Evolutionary conservation across 1,139 yeast species (phyloP).

Genomic region (Pichia sp.): DNA sequence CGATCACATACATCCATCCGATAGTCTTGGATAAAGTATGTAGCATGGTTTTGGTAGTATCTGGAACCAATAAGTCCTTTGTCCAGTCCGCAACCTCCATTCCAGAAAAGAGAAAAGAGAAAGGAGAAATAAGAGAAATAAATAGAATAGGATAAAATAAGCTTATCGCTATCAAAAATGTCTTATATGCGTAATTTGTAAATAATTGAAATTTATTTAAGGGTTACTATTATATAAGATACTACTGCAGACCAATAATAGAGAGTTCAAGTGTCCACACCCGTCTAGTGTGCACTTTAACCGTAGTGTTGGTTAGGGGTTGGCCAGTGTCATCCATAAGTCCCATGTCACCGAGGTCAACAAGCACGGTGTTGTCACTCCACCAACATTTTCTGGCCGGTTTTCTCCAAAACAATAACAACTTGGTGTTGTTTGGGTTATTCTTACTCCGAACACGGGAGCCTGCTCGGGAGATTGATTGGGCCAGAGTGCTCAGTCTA

Average conservation of each 20-base stretch:
- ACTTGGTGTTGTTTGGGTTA: conserved; percentile 55
- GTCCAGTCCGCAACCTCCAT: no score
- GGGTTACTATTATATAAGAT: no score
- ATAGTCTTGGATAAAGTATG: conserved; percentile 4
- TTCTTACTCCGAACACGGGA: conserved; percentile 38
- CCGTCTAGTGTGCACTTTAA: conserved; percentile 65
- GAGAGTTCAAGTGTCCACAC: conserved; percentile 82
- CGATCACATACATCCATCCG: conserved; percentile 28
- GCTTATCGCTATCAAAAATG: no score
- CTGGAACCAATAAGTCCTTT: background rate
- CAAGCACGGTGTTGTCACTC: conserved; percentile 61
- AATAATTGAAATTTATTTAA: no score
- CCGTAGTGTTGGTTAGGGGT: conserved; percentile 23
- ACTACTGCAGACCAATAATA: conserved; percentile 52
- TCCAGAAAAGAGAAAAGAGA: no score
- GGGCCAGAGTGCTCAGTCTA: conserved; percentile 39
- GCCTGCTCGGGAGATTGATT: conserved; percentile 44
- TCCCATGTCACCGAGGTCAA: conserved; percentile 38
- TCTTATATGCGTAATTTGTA: no score
- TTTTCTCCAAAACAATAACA: conserved; percentile 90
- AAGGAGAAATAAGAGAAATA: no score
- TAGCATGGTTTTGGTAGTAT: no score
- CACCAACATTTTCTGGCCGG: conserved; percentile 99
- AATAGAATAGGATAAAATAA: no score
- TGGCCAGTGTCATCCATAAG: conserved; percentile 23